Conservation (phyloP, 2,329 filamentous ascomycete species). For the Neopestalotiopsis clavispora region DNA sequence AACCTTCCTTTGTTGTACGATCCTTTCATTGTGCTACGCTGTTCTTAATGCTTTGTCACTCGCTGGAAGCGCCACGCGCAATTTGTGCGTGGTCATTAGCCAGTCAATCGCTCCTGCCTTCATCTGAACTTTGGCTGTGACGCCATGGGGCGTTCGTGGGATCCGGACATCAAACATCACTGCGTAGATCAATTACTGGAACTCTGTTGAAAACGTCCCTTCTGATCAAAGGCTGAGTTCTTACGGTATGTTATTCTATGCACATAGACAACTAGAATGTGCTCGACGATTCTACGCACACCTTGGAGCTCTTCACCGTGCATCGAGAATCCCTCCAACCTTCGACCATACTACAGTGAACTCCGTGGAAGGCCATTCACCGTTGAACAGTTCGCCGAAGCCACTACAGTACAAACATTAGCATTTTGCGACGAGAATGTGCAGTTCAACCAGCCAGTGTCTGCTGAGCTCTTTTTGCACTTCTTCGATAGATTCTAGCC, state of each 20-base stretch:
- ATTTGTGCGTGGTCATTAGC: constrained; percentile 12
- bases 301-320: no score
- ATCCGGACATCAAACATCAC: background rate
- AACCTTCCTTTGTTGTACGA: no score
- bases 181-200: background rate
- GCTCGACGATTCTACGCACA: no score
- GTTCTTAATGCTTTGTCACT: background rate
- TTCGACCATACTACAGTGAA: no score
- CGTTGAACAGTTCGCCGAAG: no score
- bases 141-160: constrained; percentile 12
- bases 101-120: constrained; percentile 3
- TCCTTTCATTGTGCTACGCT: background rate
- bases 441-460: background rate
- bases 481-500: background rate
- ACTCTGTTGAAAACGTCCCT: background rate
- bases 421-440: background rate
- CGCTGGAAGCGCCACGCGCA: background rate
- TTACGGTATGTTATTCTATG: no score
- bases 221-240: no score
- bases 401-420: no score
- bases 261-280: no score
- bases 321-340: no score
- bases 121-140: constrained; percentile 8
- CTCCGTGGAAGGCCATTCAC: no score
- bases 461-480: background rate